Conservation (phyloP, 2,329 filamentous ascomycete species). For the Cercospora citrullina region DNA sequence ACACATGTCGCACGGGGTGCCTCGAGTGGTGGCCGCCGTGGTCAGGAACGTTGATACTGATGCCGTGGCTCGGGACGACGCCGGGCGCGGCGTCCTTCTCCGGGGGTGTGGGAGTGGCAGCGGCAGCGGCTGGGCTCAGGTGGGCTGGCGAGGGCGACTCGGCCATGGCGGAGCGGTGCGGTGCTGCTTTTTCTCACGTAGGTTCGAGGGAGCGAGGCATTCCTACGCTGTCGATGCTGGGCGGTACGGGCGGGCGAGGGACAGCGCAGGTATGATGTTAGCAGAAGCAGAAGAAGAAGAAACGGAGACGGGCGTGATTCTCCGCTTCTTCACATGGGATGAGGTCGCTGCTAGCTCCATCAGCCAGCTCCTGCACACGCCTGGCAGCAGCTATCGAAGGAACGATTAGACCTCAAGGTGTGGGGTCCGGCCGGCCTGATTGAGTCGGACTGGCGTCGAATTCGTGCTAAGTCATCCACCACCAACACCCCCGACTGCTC, state of each 20-base stretch:
- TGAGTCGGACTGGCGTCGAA: background rate
- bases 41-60: conserved; percentile 49
- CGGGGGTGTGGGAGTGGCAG: background rate
- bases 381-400: conserved; percentile 1
- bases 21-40: conserved; percentile 43
- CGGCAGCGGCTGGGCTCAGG: conserved; percentile 11
- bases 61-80: conserved; percentile 47
- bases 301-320: conserved; percentile 2
- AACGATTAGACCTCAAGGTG: conserved; percentile 1
- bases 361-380: conserved; percentile 5
- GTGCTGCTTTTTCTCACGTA: conserved; percentile 6
- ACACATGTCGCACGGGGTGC: conserved; percentile 54
- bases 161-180: conserved; percentile 19
- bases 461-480: background rate
- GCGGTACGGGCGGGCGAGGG: background rate
- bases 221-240: background rate
- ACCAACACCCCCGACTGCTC: background rate
- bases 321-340: conserved; percentile 6
- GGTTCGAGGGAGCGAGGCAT: conserved; percentile 8
- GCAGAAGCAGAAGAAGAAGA: conserved; percentile 7
- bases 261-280: background rate
- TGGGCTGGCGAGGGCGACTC: conserved; percentile 1
- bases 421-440: background rate
- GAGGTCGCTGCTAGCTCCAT: conserved; percentile 11
- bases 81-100: conserved; percentile 33